Evolutionary conservation across 2,329 filamentous ascomycete genomes (phyloP).

Genomic region (Chaetothyriales sp.): DNA sequence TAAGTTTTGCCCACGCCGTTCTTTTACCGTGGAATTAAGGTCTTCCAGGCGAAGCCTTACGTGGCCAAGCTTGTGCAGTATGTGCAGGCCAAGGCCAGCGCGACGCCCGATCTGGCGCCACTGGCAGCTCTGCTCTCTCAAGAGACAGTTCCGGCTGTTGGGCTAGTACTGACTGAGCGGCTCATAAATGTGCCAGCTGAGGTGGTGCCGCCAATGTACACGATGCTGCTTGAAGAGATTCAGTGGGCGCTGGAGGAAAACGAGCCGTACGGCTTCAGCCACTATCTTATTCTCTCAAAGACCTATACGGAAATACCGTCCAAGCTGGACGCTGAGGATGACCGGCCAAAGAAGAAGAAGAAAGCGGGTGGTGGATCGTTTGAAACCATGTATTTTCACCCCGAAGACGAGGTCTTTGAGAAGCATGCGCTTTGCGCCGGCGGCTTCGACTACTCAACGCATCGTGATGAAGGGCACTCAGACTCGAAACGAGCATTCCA

Average conservation of each 20-base stretch:
- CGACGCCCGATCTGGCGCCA: conserved; percentile 42
- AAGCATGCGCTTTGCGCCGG: conserved; percentile 58
- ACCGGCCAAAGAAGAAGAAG: conserved; percentile 53
- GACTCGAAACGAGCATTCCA: conserved; percentile 93
- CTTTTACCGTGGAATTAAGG: background rate
- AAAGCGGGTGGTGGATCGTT: conserved; percentile 31
- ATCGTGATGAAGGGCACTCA: conserved; percentile 60
- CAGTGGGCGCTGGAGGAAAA: conserved; percentile 75
- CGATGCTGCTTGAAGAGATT: conserved; percentile 85
- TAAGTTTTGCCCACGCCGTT: conserved; percentile 18
- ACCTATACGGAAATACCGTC: conserved; percentile 84
- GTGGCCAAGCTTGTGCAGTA: conserved; percentile 61
- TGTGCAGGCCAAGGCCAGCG: conserved; percentile 42
- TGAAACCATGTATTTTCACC: conserved; percentile 79
- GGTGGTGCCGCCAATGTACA: conserved; percentile 84
- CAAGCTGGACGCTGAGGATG: conserved; percentile 55
- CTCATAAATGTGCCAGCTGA: conserved; percentile 95
- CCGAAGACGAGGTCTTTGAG: conserved; percentile 82
- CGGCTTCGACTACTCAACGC: conserved; percentile 64
- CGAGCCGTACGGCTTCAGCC: conserved; percentile 83
- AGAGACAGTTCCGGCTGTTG: conserved; percentile 49
- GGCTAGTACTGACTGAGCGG: conserved; percentile 78
- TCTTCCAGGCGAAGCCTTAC: conserved; percentile 49
- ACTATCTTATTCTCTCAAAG: conserved; percentile 85
- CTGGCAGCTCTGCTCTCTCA: conserved; percentile 46